Evolutionary conservation across 306 rosid genomes (phyloP).

Genomic region (Pyrus bretschneideri): DNA sequence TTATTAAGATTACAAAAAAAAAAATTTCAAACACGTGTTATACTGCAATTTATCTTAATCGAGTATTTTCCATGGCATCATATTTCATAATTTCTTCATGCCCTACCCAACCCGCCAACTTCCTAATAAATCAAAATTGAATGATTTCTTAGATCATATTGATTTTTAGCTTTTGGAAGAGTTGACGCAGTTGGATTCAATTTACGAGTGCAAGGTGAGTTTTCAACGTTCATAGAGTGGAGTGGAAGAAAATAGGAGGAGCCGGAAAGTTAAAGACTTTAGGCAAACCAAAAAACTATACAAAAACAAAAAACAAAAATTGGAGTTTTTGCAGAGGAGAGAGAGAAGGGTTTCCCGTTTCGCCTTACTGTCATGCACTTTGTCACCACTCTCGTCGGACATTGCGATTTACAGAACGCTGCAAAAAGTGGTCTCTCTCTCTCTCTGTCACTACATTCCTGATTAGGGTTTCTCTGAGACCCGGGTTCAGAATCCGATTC

Average conservation of each 20-base stretch:
- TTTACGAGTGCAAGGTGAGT: not conserved
- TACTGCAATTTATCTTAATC: too few relatives aligned
- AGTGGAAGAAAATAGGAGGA: not conserved
- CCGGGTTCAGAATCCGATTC: slow-evolving; percentile 16
- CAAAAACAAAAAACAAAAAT: too few relatives aligned
- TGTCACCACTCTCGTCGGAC: slow-evolving; percentile 29
- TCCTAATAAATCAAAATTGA: not conserved
- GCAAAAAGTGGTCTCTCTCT: not conserved
- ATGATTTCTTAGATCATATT: not conserved
- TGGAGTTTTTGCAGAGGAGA: not conserved
- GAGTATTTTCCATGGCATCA: not conserved
- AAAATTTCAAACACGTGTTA: too few relatives aligned
- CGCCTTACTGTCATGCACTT: slow-evolving; percentile 47
- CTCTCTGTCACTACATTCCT: not conserved
- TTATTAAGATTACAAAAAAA: too few relatives aligned
- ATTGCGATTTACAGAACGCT: slow-evolving; percentile 5
- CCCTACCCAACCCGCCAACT: not conserved
- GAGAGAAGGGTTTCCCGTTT: not conserved
- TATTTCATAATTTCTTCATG: not conserved
- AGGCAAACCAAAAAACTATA: not conserved
- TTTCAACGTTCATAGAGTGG: not conserved
- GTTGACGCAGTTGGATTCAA: not conserved
- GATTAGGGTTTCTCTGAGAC: slow-evolving; percentile 21
- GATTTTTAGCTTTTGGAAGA: not conserved
- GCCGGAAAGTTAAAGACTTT: not conserved